A percentile compares a stretch with the other conserved stretches of the same genome.
These are phyloP conservation scores for Pilobolus umbonatus DNA, from an alignment of 192 early-diverging fungal genomes.

Conservation along the genomic window DNA sequence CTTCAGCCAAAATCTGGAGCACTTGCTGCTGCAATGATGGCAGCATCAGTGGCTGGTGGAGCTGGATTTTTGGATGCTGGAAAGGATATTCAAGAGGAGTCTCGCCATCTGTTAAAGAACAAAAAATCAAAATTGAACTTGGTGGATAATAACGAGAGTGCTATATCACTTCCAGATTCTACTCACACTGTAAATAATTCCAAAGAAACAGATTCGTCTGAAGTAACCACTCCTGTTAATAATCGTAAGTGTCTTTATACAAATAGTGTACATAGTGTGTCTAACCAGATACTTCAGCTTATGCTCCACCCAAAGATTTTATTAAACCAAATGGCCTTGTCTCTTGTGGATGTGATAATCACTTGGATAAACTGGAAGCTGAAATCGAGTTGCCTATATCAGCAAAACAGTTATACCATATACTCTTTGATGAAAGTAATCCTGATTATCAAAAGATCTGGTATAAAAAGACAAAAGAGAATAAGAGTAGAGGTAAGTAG, in stretches of 20 bases:
- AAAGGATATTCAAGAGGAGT: slow-evolving; percentile 10
- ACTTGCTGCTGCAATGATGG: slow-evolving; percentile 35
- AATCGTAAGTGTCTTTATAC: slow-evolving; percentile 12
- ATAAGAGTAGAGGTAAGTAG: slow-evolving; percentile 15
- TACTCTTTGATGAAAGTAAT: slow-evolving; percentile 46
- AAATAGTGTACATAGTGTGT: background rate
- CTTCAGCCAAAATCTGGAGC: slow-evolving; percentile 27
- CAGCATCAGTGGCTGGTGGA: slow-evolving; percentile 32
- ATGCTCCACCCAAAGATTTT: slow-evolving; percentile 46
- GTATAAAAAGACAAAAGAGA: slow-evolving; percentile 7
- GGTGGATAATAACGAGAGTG: background rate
- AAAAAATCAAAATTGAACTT: background rate
- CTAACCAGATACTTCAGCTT: slow-evolving; percentile 3
- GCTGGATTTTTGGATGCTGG: slow-evolving; percentile 24
- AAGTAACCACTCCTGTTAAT: background rate
- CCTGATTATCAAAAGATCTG: background rate
- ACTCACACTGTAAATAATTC: background rate
- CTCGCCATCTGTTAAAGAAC: slow-evolving; percentile 2
- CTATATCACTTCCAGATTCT: background rate
- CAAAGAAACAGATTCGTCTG: background rate
- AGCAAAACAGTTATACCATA: slow-evolving; percentile 57
- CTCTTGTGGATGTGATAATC: slow-evolving; percentile 59
- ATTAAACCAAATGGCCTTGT: slow-evolving; percentile 44
- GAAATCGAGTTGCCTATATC: slow-evolving; percentile 51
- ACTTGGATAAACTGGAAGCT: slow-evolving; percentile 58